Evolutionary conservation across 225 moss, liverwort and hornwort genomes (phyloP), one percentile per base, ranked within the genome.

Genomic region (Marchantia paleacea): DNA sequence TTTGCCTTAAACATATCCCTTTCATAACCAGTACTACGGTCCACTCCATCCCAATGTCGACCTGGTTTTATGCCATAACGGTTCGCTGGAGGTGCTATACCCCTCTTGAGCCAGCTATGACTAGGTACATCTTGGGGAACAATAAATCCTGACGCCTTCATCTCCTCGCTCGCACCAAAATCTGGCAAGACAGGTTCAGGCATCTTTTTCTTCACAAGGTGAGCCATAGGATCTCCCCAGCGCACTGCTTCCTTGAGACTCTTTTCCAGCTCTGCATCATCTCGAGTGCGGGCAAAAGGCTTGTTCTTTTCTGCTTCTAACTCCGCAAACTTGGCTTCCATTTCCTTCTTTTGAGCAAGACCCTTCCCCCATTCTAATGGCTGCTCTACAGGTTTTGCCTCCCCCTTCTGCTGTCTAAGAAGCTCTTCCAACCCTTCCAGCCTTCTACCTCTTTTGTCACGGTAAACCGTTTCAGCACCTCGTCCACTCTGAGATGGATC

Each of bases 281-380:
- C 95, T 80, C 95, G 90, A 51, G 91, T 85, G 12, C 97, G 92
- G 19, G 97, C 93, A 79, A 95, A 99, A 0, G 97, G 97, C 65
- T 91, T 95, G 31, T 79, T 91, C 84, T 89, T 92, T 81, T 99
- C 97, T 54, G 88, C 91, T 79, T 95, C 93, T 31, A 90, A 87
- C 82, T 99, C 95, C 26, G 90, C 92, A 47, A 73, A 62, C 31
- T 83, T 82, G 31, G 84, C 76, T 75, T 88, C 92, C 29, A 78
- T 69, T 79, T 91, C 91, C 82, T 90, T 93, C 77, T 95, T 99
- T 20, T 99, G 97, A 53, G 93, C 97, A 79, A 99, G 82, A 75
- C 97, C 97, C 82, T 99, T 99, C 1, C 97, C 97, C 97, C 97
- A 99, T 81, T 95, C 97, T 57, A 99, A 84, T 6, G 95, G 94